These are phyloP conservation scores for Marasmius fiardii DNA, from an alignment of 1,284 basidiomycete species.

Conservation along the genomic window DNA sequence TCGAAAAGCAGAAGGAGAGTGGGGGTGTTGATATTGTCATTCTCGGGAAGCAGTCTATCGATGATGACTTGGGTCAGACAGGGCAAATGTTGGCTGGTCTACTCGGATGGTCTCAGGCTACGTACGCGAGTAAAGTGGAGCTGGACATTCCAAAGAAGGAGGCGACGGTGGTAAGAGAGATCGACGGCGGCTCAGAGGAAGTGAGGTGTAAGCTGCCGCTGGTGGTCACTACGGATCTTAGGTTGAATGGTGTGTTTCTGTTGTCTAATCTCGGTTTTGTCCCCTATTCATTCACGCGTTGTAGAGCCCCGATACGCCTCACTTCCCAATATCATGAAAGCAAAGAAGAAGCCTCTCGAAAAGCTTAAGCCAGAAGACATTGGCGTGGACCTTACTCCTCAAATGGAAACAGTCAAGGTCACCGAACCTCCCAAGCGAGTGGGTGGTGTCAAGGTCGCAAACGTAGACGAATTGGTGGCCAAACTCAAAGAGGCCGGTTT, in stretches of 20 bases:
- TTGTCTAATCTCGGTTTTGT: background rate
- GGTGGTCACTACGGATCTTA: constrained; percentile 90
- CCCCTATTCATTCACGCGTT: background rate
- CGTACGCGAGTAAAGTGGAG: constrained; percentile 90
- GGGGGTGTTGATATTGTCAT: constrained; percentile 84
- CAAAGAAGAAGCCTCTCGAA: constrained; percentile 97
- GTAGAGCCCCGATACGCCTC: constrained; percentile 92
- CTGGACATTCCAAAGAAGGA: constrained; percentile 69
- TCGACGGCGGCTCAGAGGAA: constrained; percentile 92
- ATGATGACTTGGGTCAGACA: constrained; percentile 96
- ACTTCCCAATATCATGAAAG: constrained; percentile 96
- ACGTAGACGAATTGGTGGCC: constrained; percentile 85
- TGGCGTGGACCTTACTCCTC: constrained; percentile 77
- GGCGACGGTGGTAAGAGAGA: constrained; percentile 83
- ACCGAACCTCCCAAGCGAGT: constrained; percentile 87
- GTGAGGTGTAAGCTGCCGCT: constrained; percentile 81
- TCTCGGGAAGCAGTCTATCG: constrained; percentile 98
- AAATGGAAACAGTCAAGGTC: constrained; percentile 89
- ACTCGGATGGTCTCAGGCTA: constrained; percentile 91
- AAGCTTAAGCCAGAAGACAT: constrained; percentile 82
- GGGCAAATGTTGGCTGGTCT: constrained; percentile 97
- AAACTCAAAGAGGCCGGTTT: constrained; percentile 93
- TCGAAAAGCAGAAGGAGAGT: constrained; percentile 65
- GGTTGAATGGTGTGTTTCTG: constrained; percentile 60
- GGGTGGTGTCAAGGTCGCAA: constrained; percentile 90